phyloP scores from a whole-genome alignment of 495 filamentous ascomycete species.

The Penicillium parvum region DNA sequence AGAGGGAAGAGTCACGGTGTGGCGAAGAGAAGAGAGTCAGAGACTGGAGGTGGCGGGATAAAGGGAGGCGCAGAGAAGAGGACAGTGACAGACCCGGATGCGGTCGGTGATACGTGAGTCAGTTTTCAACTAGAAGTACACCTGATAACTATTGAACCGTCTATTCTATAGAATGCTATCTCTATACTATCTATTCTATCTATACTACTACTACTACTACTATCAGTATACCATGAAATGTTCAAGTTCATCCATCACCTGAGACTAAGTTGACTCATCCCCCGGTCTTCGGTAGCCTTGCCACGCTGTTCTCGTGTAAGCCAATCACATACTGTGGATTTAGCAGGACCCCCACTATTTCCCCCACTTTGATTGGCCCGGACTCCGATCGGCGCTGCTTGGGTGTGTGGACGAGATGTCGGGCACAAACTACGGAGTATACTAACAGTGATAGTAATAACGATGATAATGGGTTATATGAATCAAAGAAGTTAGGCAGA shows the following conservation, averaged over 20 bases:
- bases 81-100: constrained; percentile 6
- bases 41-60: constrained; percentile 22
- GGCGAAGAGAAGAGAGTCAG: constrained; percentile 19
- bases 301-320: constrained; percentile 20
- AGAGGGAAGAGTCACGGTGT: constrained; percentile 15
- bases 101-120: constrained; percentile 13
- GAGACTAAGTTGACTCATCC: background rate
- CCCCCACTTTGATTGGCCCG: constrained; percentile 11
- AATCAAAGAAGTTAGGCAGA: too few relatives aligned
- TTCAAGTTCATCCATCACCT: too few relatives aligned
- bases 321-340: constrained; percentile 11
- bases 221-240: too few relatives aligned
- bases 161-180: background rate
- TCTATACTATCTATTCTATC: background rate
- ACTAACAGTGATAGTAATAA: too few relatives aligned
- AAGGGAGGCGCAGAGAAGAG: constrained; percentile 10
- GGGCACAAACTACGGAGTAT: constrained; percentile 1
- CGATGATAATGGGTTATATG: too few relatives aligned
- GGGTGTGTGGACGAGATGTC: constrained; percentile 7
- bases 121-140: too few relatives aligned
- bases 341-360: background rate
- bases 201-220: background rate
- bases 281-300: constrained; percentile 10
- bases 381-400: constrained; percentile 10
- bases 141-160: background rate